Percentiles rank a stretch among this genome's conserved stretches.
Conservation (phyloP, 305 asterid species). For the Fraxinus albicans region DNA sequence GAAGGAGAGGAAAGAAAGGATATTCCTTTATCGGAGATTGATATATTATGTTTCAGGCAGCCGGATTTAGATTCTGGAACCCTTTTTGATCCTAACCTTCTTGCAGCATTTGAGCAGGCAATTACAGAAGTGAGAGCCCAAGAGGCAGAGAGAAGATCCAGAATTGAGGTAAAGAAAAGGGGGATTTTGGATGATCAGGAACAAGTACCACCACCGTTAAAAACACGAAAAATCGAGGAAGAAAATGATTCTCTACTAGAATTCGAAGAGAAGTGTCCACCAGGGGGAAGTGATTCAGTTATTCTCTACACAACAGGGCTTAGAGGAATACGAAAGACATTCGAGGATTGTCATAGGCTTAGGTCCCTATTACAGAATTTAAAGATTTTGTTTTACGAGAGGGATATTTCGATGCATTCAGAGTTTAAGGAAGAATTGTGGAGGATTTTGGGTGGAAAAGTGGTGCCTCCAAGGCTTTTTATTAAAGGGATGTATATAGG, state of each 20-base stretch:
- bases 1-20: background rate
- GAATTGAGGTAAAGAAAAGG: slow-evolving; percentile 17
- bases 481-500: slow-evolving; percentile 89
- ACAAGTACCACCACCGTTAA: slow-evolving; percentile 34
- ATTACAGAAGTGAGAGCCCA: slow-evolving; percentile 55
- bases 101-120: slow-evolving; percentile 77
- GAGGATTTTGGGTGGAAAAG: slow-evolving; percentile 55
- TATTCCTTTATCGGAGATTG: slow-evolving; percentile 38
- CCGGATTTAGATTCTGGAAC: slow-evolving; percentile 67
- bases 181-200: background rate
- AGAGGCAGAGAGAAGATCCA: slow-evolving; percentile 53
- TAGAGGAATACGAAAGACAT: slow-evolving; percentile 79
- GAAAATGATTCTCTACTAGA: slow-evolving; percentile 39
- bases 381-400: slow-evolving; percentile 56
- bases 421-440: slow-evolving; percentile 79
- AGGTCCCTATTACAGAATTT: slow-evolving; percentile 64
- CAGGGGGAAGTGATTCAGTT: slow-evolving; percentile 63
- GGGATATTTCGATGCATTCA: slow-evolving; percentile 86
- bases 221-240: slow-evolving; percentile 48
- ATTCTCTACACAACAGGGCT: slow-evolving; percentile 81
- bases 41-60: slow-evolving; percentile 46
- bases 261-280: slow-evolving; percentile 71
- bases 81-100: slow-evolving; percentile 78
- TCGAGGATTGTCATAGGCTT: slow-evolving; percentile 70
- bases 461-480: slow-evolving; percentile 77